Percentiles rank a stretch among this genome's conserved stretches.
Conservation (phyloP, 257 asterid species). For the Asclepias syriaca region DNA sequence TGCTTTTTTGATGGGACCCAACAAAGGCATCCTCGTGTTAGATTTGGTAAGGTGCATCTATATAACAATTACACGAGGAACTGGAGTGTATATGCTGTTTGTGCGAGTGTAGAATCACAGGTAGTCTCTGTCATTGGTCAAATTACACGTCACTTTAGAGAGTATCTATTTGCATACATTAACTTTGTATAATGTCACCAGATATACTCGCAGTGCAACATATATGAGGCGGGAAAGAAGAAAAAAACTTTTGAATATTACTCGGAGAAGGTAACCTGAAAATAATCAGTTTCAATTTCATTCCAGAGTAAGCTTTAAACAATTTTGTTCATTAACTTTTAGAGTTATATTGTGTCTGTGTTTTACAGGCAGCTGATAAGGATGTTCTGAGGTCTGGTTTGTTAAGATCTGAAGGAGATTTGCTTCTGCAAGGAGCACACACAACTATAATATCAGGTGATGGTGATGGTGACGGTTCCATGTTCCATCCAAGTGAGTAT, state of each 20-base stretch:
- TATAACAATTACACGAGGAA: constrained; percentile 84
- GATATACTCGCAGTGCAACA: constrained; percentile 84
- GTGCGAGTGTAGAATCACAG: constrained; percentile 98
- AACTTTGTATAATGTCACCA: constrained; percentile 17
- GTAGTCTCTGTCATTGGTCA: constrained; percentile 25
- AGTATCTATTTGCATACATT: constrained; percentile 7
- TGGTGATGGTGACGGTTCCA: constrained; percentile 30
- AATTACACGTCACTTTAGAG: background rate
- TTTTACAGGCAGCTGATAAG: constrained; percentile 67
- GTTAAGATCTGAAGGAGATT: constrained; percentile 76
- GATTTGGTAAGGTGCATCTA: constrained; percentile 88
- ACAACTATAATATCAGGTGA: constrained; percentile 36
- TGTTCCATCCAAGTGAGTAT: constrained; percentile 68
- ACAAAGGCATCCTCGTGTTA: constrained; percentile 87
- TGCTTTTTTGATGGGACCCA: constrained; percentile 89
- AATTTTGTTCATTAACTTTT: background rate
- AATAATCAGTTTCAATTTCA: background rate
- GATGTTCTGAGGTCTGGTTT: constrained; percentile 52
- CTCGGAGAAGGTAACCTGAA: constrained; percentile 65
- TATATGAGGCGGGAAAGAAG: constrained; percentile 78
- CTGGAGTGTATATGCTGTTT: constrained; percentile 87
- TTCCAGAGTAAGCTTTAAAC: background rate
- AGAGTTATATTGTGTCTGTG: constrained; percentile 4
- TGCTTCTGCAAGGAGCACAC: constrained; percentile 59
- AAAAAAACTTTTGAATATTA: constrained; percentile 80